A percentile compares a stretch with the other conserved stretches of the same genome.
phyloP scores from a whole-genome alignment of 2,329 filamentous ascomycete species.

The Aspergillus sergii region DNA sequence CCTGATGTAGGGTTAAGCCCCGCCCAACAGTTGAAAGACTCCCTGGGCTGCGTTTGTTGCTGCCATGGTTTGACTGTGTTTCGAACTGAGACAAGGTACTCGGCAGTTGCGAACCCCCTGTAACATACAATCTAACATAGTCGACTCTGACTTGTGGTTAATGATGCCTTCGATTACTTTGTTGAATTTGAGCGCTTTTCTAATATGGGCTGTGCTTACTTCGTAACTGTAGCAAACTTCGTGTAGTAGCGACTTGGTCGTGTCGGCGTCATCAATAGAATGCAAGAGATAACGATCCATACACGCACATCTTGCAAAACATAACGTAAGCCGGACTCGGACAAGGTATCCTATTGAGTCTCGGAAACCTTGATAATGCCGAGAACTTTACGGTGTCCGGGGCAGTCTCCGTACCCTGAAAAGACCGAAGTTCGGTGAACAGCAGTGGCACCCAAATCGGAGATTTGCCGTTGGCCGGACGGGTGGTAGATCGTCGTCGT shows the following conservation, averaged over 20 bases:
- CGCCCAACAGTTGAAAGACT: neutral
- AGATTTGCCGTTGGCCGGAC: neutral
- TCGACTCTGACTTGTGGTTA: too few species aligned
- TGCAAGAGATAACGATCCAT: neutral
- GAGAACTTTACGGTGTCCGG: neutral
- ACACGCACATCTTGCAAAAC: neutral
- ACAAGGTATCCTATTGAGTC: neutral
- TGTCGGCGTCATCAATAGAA: neutral
- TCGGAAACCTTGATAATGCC: neutral
- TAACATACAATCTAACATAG: neutral
- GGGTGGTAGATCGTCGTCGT: neutral
- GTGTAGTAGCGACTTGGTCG: neutral
- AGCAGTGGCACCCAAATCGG: neutral
- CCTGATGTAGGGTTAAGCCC: neutral
- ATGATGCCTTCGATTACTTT: too few species aligned
- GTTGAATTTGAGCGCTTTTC: too few species aligned
- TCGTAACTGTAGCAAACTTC: too few species aligned
- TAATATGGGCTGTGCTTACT: neutral
- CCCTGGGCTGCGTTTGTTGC: neutral
- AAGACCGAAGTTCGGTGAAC: neutral
- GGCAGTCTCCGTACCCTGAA: neutral
- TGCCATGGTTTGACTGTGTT: neutral
- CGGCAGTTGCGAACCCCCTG: neutral
- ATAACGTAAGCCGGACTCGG: neutral
- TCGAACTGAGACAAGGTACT: neutral